phyloP scores from a whole-genome alignment of 345 rosid genomes.

The Mallotus nudiflorus region DNA sequence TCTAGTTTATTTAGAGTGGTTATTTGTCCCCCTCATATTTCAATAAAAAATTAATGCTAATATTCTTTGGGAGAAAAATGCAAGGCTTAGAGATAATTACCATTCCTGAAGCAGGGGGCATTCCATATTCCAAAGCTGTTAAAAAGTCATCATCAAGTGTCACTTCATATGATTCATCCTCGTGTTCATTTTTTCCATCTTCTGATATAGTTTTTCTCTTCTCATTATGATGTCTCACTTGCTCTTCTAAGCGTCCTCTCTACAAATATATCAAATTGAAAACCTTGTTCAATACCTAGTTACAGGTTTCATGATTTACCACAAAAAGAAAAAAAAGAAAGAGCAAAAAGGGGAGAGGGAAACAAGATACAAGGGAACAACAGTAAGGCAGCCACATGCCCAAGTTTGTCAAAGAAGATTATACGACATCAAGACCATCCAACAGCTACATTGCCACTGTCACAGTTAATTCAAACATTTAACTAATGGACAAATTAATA shows the following conservation, averaged over 20 bases:
- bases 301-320: background rate
- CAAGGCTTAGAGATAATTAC: constrained; percentile 33
- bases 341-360: background rate
- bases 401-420: background rate
- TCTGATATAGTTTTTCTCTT: constrained; percentile 53
- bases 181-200: constrained; percentile 41
- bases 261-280: constrained; percentile 32
- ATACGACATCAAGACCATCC: background rate
- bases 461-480: background rate
- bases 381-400: background rate
- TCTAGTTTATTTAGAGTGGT: too few relatives aligned
- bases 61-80: background rate
- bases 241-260: constrained; percentile 93
- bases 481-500: background rate
- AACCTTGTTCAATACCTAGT: background rate
- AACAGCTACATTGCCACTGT: background rate
- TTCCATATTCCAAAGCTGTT: constrained; percentile 91
- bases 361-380: background rate
- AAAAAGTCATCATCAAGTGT: constrained; percentile 94
- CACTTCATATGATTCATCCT: constrained; percentile 77
- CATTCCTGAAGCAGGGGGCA: constrained; percentile 99
- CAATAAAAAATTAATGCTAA: too few relatives aligned
- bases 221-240: constrained; percentile 83
- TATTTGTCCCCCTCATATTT: too few relatives aligned
- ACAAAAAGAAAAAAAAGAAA: background rate